Conservation (phyloP, 1,139 yeast genomes). For the Kazachstania sp. region DNA sequence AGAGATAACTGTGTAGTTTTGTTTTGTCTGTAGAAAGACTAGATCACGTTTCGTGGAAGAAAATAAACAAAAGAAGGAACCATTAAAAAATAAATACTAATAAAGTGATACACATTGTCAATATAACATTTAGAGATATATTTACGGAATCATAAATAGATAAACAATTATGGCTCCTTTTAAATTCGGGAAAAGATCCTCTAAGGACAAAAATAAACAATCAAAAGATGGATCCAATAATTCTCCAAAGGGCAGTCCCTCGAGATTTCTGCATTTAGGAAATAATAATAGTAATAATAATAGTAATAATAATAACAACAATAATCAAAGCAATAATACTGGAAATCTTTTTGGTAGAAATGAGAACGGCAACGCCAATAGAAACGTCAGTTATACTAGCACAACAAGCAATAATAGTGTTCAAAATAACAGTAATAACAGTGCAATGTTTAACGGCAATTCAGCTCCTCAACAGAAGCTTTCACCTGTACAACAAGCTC, state of each 20-base stretch:
- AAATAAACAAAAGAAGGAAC: neutral
- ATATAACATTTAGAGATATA: too few relatives aligned
- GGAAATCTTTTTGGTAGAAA: neutral
- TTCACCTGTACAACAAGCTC: conserved; percentile 4
- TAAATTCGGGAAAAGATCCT: conserved; percentile 25
- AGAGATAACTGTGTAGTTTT: too few relatives aligned
- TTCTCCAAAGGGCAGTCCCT: conserved; percentile 5
- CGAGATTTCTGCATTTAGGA: conserved; percentile 9
- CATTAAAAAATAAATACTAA: too few relatives aligned
- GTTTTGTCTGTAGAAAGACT: conserved; percentile 7
- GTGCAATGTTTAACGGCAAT: neutral
- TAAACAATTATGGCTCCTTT: conserved; percentile 25
- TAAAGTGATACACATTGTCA: too few relatives aligned
- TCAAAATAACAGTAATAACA: neutral
- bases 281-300: neutral
- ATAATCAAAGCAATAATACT: neutral
- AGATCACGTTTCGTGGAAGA: neutral
- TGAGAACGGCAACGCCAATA: neutral
- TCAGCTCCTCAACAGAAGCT: conserved; percentile 5
- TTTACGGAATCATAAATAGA: too few relatives aligned
- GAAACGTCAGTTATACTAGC: neutral
- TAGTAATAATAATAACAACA: neutral
- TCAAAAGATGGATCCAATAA: neutral
- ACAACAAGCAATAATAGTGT: neutral
- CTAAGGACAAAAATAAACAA: conserved; percentile 11